Evolutionary conservation across 2,329 filamentous ascomycete genomes (phyloP).

Genomic region (Coleophoma cylindrospora): DNA sequence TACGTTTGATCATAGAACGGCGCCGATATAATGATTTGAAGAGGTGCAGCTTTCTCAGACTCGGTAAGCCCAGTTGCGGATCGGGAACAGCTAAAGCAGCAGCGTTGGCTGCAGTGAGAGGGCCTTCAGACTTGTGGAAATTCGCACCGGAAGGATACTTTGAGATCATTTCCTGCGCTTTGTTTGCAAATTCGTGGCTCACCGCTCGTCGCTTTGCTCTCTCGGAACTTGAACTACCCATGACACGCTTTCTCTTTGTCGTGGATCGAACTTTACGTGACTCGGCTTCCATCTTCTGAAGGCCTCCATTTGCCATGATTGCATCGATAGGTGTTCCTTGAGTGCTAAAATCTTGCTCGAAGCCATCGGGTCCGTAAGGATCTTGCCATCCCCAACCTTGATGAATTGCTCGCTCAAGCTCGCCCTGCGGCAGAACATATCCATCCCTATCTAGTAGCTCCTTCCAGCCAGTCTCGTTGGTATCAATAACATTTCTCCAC

Average conservation of each 20-base stretch:
- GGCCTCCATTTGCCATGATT: conserved; percentile 30
- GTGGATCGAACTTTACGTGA: conserved; percentile 18
- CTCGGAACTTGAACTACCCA: conserved; percentile 14
- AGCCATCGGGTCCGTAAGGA: conserved; percentile 67
- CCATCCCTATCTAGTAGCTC: conserved; percentile 82
- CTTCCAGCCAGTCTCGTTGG: conserved; percentile 95
- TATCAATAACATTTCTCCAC: conserved; percentile 87
- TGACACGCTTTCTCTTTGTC: conserved; percentile 26
- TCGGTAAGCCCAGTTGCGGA: conserved; percentile 72
- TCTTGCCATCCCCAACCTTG: conserved; percentile 99
- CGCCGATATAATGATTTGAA: conserved; percentile 96
- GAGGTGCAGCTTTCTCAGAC: conserved; percentile 78
- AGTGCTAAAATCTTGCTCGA: conserved; percentile 73
- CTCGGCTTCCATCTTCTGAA: conserved; percentile 12
- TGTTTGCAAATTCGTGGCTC: conserved; percentile 19
- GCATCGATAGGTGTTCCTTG: conserved; percentile 44
- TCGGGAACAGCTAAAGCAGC: conserved; percentile 80
- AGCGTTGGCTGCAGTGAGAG: conserved; percentile 78
- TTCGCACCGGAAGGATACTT: conserved; percentile 14
- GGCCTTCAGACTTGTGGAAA: conserved; percentile 61
- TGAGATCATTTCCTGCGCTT: conserved; percentile 15
- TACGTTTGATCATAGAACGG: conserved; percentile 83
- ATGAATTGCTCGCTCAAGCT: conserved; percentile 77
- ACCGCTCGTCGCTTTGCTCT: conserved; percentile 24
- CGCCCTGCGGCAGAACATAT: conserved; percentile 71